Evolutionary conservation across 352 stramenopile genomes (phyloP).

Genomic region (Phytophthora litchii): DNA sequence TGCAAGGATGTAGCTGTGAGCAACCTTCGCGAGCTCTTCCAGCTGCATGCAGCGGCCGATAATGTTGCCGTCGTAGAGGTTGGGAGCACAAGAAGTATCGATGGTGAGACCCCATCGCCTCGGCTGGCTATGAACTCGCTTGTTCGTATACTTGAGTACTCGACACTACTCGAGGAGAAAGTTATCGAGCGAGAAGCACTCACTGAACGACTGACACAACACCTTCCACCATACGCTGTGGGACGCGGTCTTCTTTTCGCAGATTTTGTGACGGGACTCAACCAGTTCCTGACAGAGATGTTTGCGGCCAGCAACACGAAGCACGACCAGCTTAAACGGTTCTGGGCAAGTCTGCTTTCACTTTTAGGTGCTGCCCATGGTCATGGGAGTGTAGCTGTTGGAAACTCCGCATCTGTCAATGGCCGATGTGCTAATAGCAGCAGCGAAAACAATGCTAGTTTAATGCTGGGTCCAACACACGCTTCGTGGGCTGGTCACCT

Average conservation of each 20-base stretch:
- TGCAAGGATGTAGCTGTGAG: constrained; percentile 57
- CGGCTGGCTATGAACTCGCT: constrained; percentile 49
- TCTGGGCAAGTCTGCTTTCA: constrained; percentile 59
- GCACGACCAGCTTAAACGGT: constrained; percentile 47
- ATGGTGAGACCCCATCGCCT: constrained; percentile 18
- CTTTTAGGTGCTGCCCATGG: constrained; percentile 30
- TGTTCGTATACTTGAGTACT: constrained; percentile 54
- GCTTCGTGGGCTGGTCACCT: constrained; percentile 63
- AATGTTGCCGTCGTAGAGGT: constrained; percentile 11
- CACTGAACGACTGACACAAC: constrained; percentile 24
- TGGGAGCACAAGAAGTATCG: background rate
- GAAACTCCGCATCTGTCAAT: background rate
- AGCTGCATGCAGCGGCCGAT: constrained; percentile 40
- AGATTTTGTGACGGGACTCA: constrained; percentile 61
- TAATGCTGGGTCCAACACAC: constrained; percentile 23
- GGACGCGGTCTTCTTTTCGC: constrained; percentile 57
- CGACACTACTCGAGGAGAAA: constrained; percentile 45
- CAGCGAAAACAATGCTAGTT: constrained; percentile 12
- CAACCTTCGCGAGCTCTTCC: constrained; percentile 61
- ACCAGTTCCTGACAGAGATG: constrained; percentile 46
- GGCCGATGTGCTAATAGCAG: constrained; percentile 3
- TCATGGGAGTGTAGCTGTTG: constrained; percentile 4
- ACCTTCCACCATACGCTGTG: constrained; percentile 51
- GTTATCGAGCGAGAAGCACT: constrained; percentile 39
- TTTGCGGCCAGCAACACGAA: constrained; percentile 38